Percentiles rank a stretch among this genome's conserved stretches.
These are phyloP conservation scores for Talaromyces wortmannii DNA, from an alignment of 495 filamentous ascomycete genomes.

Conservation along the genomic window DNA sequence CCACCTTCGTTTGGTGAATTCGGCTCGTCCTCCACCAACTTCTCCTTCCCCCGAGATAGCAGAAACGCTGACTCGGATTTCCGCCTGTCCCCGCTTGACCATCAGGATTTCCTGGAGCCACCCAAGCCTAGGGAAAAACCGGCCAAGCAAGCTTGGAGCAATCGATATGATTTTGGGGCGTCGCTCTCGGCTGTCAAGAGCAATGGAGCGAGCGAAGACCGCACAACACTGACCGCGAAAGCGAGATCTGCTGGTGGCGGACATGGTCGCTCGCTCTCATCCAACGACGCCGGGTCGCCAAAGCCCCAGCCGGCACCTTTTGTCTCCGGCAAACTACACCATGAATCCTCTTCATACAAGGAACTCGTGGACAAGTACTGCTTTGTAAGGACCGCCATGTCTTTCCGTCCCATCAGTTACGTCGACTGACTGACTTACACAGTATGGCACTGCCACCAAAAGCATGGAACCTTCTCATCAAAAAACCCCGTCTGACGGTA, in stretches of 20 bases:
- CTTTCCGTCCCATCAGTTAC: conserved; percentile 1
- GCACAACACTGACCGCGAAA: conserved; percentile 32
- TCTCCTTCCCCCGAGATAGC: conserved; percentile 49
- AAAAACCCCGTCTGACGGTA: neutral
- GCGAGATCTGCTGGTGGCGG: conserved; percentile 20
- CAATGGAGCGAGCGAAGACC: conserved; percentile 43
- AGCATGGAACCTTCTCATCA: conserved; percentile 5
- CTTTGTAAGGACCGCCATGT: conserved; percentile 67
- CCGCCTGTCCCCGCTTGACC: conserved; percentile 18
- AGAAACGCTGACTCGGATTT: conserved; percentile 44
- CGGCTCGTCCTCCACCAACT: conserved; percentile 40
- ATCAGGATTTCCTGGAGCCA: conserved; percentile 27
- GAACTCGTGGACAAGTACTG: conserved; percentile 97
- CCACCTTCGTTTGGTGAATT: conserved; percentile 67
- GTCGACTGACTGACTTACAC: conserved; percentile 16
- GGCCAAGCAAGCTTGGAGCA: conserved; percentile 72
- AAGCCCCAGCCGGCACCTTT: conserved; percentile 40
- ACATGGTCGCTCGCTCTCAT: neutral
- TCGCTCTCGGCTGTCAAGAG: conserved; percentile 76
- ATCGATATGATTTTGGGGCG: conserved; percentile 88
- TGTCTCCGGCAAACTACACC: conserved; percentile 54
- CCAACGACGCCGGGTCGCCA: conserved; percentile 1
- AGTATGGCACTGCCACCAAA: conserved; percentile 46
- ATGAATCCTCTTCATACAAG: conserved; percentile 81
- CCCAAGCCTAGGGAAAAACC: conserved; percentile 50